Conservation (phyloP, 371 early-diverging fungal species). For the Thermomucor indicae-seudaticae region DNA sequence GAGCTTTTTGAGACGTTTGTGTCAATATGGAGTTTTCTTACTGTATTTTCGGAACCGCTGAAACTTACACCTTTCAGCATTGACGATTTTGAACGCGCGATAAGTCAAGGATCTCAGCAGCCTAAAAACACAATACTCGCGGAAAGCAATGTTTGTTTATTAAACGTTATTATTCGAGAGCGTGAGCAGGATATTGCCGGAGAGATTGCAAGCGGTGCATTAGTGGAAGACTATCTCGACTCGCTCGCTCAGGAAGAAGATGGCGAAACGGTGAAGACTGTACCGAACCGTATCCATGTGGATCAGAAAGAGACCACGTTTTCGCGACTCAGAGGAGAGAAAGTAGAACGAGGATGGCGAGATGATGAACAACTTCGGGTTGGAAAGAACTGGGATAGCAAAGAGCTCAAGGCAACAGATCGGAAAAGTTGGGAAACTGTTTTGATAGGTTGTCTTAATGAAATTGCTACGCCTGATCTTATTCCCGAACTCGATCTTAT, state of each 20-base stretch:
- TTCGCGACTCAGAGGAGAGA: slow-evolving; percentile 10
- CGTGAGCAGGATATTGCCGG: slow-evolving; percentile 33
- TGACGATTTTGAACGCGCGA: slow-evolving; percentile 39
- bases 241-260: slow-evolving; percentile 4
- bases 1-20: slow-evolving; percentile 32
- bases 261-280: background rate
- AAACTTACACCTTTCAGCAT: slow-evolving; percentile 30
- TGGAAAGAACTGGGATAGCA: slow-evolving; percentile 35
- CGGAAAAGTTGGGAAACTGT: slow-evolving; percentile 43
- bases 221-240: slow-evolving; percentile 28
- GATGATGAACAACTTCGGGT: slow-evolving; percentile 29
- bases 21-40: slow-evolving; percentile 35
- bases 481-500: slow-evolving; percentile 35
- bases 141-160: slow-evolving; percentile 27
- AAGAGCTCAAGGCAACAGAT: slow-evolving; percentile 29
- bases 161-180: slow-evolving; percentile 46
- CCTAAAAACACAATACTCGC: slow-evolving; percentile 25
- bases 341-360: slow-evolving; percentile 34
- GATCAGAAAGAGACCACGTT: slow-evolving; percentile 6
- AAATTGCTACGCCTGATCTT: slow-evolving; percentile 39
- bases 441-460: slow-evolving; percentile 44
- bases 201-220: slow-evolving; percentile 29
- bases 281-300: background rate
- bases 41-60: slow-evolving; percentile 40
- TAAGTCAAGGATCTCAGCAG: slow-evolving; percentile 19